A percentile compares a stretch with the other conserved stretches of the same genome.
phyloP scores from a whole-genome alignment of 2,329 filamentous ascomycete species.

The Geosmithia putterillii region DNA sequence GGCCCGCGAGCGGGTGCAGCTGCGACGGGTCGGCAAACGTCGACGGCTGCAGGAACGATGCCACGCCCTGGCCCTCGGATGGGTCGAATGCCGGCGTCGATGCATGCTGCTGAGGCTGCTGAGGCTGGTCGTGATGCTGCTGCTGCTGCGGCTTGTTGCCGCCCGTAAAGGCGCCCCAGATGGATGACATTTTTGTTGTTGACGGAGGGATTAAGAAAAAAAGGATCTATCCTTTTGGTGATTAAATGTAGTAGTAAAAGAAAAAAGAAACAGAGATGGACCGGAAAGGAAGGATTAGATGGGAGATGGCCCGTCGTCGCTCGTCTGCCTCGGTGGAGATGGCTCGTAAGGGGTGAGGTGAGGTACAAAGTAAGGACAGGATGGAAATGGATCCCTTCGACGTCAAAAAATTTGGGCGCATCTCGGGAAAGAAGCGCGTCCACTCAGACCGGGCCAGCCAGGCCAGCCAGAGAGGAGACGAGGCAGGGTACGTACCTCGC shows the following conservation, averaged over 20 bases:
- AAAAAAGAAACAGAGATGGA: too few species aligned
- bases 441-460: too few species aligned
- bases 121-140: slow-evolving; percentile 13
- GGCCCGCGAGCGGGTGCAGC: slow-evolving; percentile 84
- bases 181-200: slow-evolving; percentile 33
- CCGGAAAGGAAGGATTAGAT: too few species aligned
- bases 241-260: too few species aligned
- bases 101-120: slow-evolving; percentile 6
- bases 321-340: too few species aligned
- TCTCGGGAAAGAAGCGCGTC: too few species aligned
- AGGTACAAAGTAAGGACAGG: not conserved
- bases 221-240: not conserved
- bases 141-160: slow-evolving; percentile 36
- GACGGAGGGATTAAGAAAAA: not conserved
- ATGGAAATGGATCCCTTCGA: not conserved
- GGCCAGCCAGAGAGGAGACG: not conserved
- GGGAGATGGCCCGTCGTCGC: too few species aligned
- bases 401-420: slow-evolving; percentile 1
- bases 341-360: not conserved
- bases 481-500: slow-evolving; percentile 1
- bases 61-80: slow-evolving; percentile 63
- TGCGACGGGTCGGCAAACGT: slow-evolving; percentile 74
- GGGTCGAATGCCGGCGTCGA: slow-evolving; percentile 46
- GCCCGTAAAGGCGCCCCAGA: slow-evolving; percentile 51
- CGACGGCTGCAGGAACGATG: slow-evolving; percentile 70